A percentile compares a stretch with the other conserved stretches of the same genome.
Evolutionary conservation across 345 rosid species (phyloP).

Genomic region (Tarenaya hassleriana): DNA sequence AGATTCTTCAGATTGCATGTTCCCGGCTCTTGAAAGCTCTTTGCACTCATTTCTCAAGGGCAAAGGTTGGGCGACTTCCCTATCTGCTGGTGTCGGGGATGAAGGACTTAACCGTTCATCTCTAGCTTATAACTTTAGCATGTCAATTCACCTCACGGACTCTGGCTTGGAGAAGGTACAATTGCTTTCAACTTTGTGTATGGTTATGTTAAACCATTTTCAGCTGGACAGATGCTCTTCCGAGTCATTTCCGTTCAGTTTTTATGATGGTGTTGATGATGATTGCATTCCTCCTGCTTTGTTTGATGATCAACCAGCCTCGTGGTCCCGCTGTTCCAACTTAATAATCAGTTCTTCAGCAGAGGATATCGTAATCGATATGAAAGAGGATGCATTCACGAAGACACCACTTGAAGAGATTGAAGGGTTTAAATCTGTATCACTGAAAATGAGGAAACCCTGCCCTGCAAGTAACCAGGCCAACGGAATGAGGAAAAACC

Average conservation of each 20-base stretch:
- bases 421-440: constrained; percentile 13
- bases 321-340: constrained; percentile 20
- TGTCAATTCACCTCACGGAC: constrained; percentile 86
- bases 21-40: constrained; percentile 38
- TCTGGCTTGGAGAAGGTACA: constrained; percentile 83
- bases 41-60: constrained; percentile 70
- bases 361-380: constrained; percentile 38
- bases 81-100: constrained; percentile 92
- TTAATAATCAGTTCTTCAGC: constrained; percentile 32
- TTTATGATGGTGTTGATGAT: constrained; percentile 19
- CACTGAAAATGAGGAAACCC: constrained; percentile 20
- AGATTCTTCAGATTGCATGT: constrained; percentile 27
- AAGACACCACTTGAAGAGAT: constrained; percentile 26
- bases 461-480: constrained; percentile 16
- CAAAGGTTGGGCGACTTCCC: constrained; percentile 79
- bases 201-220: too few species aligned
- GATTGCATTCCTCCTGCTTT: constrained; percentile 15
- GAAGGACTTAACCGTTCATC: constrained; percentile 89
- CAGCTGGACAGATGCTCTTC: constrained; percentile 17
- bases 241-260: constrained; percentile 23
- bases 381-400: constrained; percentile 22
- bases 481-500: constrained; percentile 7
- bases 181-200: background rate
- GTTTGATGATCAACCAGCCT: too few species aligned
- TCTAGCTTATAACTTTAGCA: constrained; percentile 70